phyloP scores from a whole-genome alignment of 2,329 filamentous ascomycete genomes.

The Ophiostoma sp. region DNA sequence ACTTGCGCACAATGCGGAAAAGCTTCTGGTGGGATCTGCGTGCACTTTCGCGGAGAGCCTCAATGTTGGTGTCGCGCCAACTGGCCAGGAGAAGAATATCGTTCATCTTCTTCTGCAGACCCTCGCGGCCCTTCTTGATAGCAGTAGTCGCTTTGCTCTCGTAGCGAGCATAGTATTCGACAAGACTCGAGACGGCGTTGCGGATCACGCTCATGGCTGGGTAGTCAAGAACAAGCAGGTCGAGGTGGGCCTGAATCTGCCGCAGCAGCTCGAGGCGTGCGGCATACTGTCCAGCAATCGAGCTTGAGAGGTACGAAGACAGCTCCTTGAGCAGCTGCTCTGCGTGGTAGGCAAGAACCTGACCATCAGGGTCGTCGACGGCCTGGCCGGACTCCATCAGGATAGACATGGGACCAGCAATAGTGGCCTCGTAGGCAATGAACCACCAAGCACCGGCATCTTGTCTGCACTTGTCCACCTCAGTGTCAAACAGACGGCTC shows the following conservation, averaged over 20 bases:
- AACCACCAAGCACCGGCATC: constrained; percentile 94
- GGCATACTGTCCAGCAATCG: constrained; percentile 74
- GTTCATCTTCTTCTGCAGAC: constrained; percentile 86
- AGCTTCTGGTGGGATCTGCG: constrained; percentile 86
- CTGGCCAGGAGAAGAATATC: constrained; percentile 89
- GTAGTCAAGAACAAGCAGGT: constrained; percentile 55
- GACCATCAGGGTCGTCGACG: constrained; percentile 14
- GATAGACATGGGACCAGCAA: constrained; percentile 64
- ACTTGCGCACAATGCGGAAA: constrained; percentile 87
- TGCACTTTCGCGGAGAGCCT: constrained; percentile 80
- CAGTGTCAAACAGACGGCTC: constrained; percentile 81
- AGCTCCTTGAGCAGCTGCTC: constrained; percentile 68
- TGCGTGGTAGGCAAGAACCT: constrained; percentile 55
- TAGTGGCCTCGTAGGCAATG: constrained; percentile 82
- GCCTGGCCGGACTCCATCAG: constrained; percentile 54
- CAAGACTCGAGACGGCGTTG: constrained; percentile 67
- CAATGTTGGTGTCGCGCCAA: constrained; percentile 98
- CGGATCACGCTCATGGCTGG: constrained; percentile 54
- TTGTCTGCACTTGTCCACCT: constrained; percentile 67
- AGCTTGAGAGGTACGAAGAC: constrained; percentile 70
- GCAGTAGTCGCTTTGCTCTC: constrained; percentile 59
- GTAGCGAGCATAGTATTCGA: constrained; percentile 69
- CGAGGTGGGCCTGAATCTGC: constrained; percentile 60
- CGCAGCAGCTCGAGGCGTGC: constrained; percentile 66
- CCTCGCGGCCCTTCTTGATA: constrained; percentile 61